Conservation (phyloP, 2,329 filamentous ascomycete species). For the Dothistroma septosporum region DNA sequence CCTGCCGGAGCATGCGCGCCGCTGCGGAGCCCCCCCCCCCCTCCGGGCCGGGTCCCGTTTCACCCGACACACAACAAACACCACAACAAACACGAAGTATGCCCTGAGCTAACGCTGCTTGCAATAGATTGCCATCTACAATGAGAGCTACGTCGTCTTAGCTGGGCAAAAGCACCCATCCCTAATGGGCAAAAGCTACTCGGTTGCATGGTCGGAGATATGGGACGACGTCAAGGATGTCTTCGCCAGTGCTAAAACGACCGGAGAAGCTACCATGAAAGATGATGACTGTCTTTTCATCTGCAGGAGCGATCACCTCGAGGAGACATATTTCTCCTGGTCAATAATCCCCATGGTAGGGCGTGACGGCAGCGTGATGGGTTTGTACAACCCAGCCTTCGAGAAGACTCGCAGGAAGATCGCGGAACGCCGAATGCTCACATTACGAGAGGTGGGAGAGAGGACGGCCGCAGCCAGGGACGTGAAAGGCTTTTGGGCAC, state of each 20-base stretch:
- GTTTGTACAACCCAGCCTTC: conserved; percentile 74
- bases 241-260: conserved; percentile 62
- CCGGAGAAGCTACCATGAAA: conserved; percentile 78
- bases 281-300: conserved; percentile 76
- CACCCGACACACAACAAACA: no score
- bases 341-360: conserved; percentile 74
- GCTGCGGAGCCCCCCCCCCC: no score
- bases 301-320: conserved; percentile 62
- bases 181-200: conserved; percentile 70
- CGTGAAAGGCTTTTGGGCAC: conserved; percentile 68
- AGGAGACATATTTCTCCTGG: conserved; percentile 82
- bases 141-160: conserved; percentile 65
- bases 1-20: conserved; percentile 37
- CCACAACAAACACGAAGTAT: conserved; percentile 39
- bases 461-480: conserved; percentile 68
- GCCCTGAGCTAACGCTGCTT: background rate
- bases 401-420: conserved; percentile 77
- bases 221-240: conserved; percentile 67
- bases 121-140: conserved; percentile 66
- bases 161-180: conserved; percentile 72
- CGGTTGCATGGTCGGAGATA: conserved; percentile 53
- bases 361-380: conserved; percentile 66
- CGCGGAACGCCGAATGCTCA: conserved; percentile 74
- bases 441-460: conserved; percentile 72
- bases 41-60: no score